Base-by-base conservation (phyloP, 331 rosid species). In the Rosa hybrid region DNA sequence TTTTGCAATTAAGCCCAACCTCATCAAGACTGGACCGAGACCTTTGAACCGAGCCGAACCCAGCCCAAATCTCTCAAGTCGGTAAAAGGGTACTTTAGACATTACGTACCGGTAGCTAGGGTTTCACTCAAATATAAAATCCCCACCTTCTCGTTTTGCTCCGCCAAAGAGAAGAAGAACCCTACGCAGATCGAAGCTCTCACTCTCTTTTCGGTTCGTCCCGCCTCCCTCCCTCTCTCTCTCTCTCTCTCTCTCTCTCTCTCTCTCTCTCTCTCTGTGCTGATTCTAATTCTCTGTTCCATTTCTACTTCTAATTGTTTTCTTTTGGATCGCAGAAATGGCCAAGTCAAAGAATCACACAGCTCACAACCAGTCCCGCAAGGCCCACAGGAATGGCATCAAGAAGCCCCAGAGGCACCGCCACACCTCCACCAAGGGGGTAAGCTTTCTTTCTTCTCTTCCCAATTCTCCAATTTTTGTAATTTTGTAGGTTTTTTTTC, bases 331-430 rank as follows among this genome's bases (percentile, higher is more conserved):
- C 48, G 46, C 90, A 93, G 97, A 84, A 57, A 93, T 93, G 98
- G 98, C 98, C 16, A 93, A 93, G 97, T 93, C 98, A 65, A 94
- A 94, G 96, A 96, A 96, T 63, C 98, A 96, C 92, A 96, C 99
- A 0, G 97, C 99, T 30, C 99, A 96, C 97, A 96, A 96, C 85
- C 99, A 96, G 77, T 96, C 99, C 62, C 86, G 81, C 90, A 96
- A 96, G 84, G 99, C 99, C 10, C 99, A 96, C 86, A 91, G 84
- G 84, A 96, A 96, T 56, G 98, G 99, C 78, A 96, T 96, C 89
- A 96, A 96, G 81, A 96, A 96, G 85, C 99, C 99, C 48, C 87
- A 83, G 88, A 93, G 75, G 92, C 97, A 96, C 42, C 98, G 99
- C 83, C 95, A 92, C 90, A 93, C 94, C 75, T 93, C 99, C 80